A percentile compares a stretch with the other conserved stretches of the same genome.
Evolutionary conservation across 1,139 yeast genomes (phyloP).

Genomic region (Candida buenavistaensis): DNA sequence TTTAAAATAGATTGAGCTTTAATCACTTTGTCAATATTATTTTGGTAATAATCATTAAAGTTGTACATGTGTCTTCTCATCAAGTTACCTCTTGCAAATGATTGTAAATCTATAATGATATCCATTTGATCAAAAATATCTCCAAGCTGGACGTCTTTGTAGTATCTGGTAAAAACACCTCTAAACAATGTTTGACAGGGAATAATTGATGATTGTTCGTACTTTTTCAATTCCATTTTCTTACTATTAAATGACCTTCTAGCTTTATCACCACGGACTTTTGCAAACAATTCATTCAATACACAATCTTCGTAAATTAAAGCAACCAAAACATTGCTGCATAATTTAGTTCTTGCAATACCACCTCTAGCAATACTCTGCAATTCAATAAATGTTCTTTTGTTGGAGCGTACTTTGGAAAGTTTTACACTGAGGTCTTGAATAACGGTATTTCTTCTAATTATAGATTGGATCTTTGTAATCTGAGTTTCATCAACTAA

Average conservation of each 20-base stretch:
- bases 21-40: constrained; percentile 58
- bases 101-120: constrained; percentile 47
- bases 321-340: constrained; percentile 44
- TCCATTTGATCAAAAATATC: constrained; percentile 50
- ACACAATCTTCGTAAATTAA: constrained; percentile 39
- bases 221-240: constrained; percentile 23
- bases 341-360: constrained; percentile 43
- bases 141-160: constrained; percentile 48
- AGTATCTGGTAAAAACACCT: constrained; percentile 54
- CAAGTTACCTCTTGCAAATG: constrained; percentile 46
- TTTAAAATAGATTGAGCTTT: constrained; percentile 74
- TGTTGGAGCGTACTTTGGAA: constrained; percentile 16
- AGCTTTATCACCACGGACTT: constrained; percentile 43
- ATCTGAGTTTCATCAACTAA: constrained; percentile 19
- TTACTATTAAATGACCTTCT: constrained; percentile 27
- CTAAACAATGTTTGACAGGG: constrained; percentile 38
- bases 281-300: constrained; percentile 43
- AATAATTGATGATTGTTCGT: constrained; percentile 23
- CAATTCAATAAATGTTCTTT: constrained; percentile 28
- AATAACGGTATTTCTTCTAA: constrained; percentile 32
- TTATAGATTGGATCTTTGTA: constrained; percentile 32
- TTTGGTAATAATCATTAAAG: constrained; percentile 53
- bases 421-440: constrained; percentile 20
- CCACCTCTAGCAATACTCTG: constrained; percentile 60
- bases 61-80: constrained; percentile 36